phyloP scores from a whole-genome alignment of 345 rosid species.

The Populus deltoides region DNA sequence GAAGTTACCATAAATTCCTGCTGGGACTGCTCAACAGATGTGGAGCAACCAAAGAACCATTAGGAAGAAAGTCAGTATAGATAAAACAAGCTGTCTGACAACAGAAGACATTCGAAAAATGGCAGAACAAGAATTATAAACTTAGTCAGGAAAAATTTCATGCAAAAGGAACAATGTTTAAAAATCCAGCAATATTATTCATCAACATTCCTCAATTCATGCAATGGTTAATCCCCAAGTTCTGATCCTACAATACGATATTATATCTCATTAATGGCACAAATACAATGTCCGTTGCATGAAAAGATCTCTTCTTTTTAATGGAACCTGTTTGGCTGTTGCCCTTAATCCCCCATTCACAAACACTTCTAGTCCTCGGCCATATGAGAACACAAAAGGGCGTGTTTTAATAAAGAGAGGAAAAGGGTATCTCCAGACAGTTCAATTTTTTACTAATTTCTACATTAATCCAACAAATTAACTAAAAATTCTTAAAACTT shows the following conservation, averaged over 20 bases:
- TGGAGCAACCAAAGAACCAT: slow-evolving; percentile 17
- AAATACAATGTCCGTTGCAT: background rate
- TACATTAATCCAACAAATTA: background rate
- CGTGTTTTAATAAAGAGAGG: too few species aligned
- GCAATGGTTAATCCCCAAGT: background rate
- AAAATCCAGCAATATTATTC: background rate
- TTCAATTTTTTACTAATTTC: background rate
- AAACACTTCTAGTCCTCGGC: background rate
- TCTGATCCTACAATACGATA: background rate
- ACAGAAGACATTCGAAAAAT: background rate
- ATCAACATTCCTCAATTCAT: too few species aligned
- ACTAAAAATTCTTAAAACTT: background rate
- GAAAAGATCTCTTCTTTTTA: background rate
- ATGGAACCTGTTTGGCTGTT: background rate
- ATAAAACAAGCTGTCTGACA: slow-evolving; percentile 16
- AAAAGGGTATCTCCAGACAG: background rate
- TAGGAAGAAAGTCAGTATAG: slow-evolving; percentile 23
- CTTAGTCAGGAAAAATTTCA: background rate
- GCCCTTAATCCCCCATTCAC: background rate
- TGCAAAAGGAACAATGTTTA: background rate
- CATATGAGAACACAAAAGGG: too few species aligned
- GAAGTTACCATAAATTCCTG: slow-evolving; percentile 76
- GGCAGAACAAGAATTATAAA: background rate
- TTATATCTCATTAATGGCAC: background rate
- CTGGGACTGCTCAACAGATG: slow-evolving; percentile 63